These are phyloP conservation scores for Coniochaeta hoffmannii DNA, from an alignment of 2,329 filamentous ascomycete genomes.

Conservation along the genomic window DNA sequence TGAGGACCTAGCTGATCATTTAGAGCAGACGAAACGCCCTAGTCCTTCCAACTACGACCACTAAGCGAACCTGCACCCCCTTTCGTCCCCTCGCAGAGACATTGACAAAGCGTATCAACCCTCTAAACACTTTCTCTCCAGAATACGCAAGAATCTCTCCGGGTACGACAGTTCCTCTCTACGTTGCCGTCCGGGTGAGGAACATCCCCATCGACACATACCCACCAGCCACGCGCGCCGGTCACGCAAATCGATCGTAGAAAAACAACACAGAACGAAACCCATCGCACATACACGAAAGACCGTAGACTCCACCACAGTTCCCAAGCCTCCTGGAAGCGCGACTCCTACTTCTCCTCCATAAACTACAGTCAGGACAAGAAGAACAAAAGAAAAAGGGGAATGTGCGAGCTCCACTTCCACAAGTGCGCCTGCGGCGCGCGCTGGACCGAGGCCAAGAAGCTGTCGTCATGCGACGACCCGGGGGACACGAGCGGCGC, in stretches of 20 bases:
- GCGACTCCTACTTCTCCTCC: too few species aligned
- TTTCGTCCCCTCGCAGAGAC: too few species aligned
- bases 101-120: too few species aligned
- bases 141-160: not conserved
- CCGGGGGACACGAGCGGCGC: conserved; percentile 18
- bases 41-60: not conserved
- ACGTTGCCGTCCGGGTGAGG: not conserved
- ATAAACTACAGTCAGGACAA: too few species aligned
- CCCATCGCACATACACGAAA: too few species aligned
- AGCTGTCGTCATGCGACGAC: conserved; percentile 28
- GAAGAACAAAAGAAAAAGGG: not conserved
- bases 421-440: conserved; percentile 24
- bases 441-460: conserved; percentile 24
- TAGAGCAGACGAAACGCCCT: not conserved
- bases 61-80: too few species aligned
- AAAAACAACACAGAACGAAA: too few species aligned
- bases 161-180: not conserved
- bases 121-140: not conserved
- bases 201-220: not conserved
- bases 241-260: too few species aligned
- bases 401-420: conserved; percentile 29
- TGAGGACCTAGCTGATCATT: not conserved
- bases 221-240: too few species aligned
- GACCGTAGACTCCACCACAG: too few species aligned
- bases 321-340: too few species aligned